These are phyloP conservation scores for Trichocladium antarcticum DNA, from an alignment of 495 filamentous ascomycete species.

Conservation along the genomic window DNA sequence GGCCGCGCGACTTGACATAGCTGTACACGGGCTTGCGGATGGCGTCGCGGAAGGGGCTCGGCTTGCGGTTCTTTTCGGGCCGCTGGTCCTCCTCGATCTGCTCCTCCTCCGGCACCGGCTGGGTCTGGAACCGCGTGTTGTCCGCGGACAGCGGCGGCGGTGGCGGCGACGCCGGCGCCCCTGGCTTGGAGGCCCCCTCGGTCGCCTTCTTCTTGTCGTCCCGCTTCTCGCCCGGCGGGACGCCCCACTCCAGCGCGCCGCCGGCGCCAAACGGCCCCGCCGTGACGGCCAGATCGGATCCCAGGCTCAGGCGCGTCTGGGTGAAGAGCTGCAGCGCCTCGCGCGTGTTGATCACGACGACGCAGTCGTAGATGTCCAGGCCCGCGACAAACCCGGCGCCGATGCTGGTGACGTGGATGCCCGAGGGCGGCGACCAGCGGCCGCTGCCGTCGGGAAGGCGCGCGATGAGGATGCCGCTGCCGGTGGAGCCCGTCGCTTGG, in stretches of 20 bases:
- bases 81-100: constrained; percentile 8
- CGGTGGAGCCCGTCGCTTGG: constrained; percentile 67
- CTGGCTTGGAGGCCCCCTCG: not conserved
- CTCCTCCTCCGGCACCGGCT: constrained; percentile 1
- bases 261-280: constrained; percentile 66
- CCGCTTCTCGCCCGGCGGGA: constrained; percentile 13
- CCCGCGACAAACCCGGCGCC: constrained; percentile 69
- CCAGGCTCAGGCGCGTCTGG: constrained; percentile 59
- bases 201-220: constrained; percentile 12
- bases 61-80: constrained; percentile 16
- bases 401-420: constrained; percentile 63
- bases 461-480: constrained; percentile 60
- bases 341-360: constrained; percentile 67
- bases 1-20: constrained; percentile 70
- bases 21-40: constrained; percentile 54
- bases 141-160: constrained; percentile 10
- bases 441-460: constrained; percentile 53
- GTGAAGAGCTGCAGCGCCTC: constrained; percentile 65
- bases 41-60: constrained; percentile 20
- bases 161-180: not conserved
- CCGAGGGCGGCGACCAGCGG: constrained; percentile 61
- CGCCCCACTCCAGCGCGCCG: constrained; percentile 48
- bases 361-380: constrained; percentile 76
- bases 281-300: constrained; percentile 61
- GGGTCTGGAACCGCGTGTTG: constrained; percentile 13